Base-by-base conservation (phyloP, 768 basidiomycete species). In the Dictyophora rubrovolvata region DNA sequence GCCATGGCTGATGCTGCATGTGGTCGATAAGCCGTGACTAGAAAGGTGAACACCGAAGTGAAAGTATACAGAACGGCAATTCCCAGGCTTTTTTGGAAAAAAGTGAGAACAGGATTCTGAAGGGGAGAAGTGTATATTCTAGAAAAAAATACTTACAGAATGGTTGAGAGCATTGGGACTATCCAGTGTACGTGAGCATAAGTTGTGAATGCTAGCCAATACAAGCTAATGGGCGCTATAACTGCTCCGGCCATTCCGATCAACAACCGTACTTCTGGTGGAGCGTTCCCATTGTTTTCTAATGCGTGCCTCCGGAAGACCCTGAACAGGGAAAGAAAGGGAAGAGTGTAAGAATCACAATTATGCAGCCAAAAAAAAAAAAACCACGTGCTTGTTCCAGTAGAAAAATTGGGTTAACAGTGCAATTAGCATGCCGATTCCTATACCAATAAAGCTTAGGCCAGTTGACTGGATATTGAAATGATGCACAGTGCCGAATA, bases 221-320 rank as follows among this genome's bases (percentile, higher is more conserved):
- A 79, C 1, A 83, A 71, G n/a, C 42, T 76, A 47, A 86, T 62
- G 1, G 88, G 85, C 7, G 81, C 81, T 11, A 84, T 74, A 21
- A 89, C 68, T 1, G 75, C 87, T 17, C 87, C 89, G 2, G 79
- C 70, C 70, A 86, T 76, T 5, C 83, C 87, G 75, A 85, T 82
- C 55, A 82, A 65, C 3, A 90, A 78, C 7, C 81, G 75, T 9
- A 76, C 73, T 69, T 91, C 88, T 0, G 86, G 84, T 0, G 86
- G 85, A 0, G 84, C 76, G 47, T 70, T 65, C 3, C 77, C 79
- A 17, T 71, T 70, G 61, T 79, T 66, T 53, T 71, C 70, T 11
- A 63, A 61, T 6, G 75, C 69, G 61, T 75, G 70, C 21, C 70
- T 69, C 28, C 64, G 66, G 55, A 73, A 75, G 21, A 72, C 64